Evolutionary conservation across 1,284 basidiomycete genomes (phyloP), one percentile per base, ranked within the genome.

Genomic region (Cystobasidium pallidum): DNA sequence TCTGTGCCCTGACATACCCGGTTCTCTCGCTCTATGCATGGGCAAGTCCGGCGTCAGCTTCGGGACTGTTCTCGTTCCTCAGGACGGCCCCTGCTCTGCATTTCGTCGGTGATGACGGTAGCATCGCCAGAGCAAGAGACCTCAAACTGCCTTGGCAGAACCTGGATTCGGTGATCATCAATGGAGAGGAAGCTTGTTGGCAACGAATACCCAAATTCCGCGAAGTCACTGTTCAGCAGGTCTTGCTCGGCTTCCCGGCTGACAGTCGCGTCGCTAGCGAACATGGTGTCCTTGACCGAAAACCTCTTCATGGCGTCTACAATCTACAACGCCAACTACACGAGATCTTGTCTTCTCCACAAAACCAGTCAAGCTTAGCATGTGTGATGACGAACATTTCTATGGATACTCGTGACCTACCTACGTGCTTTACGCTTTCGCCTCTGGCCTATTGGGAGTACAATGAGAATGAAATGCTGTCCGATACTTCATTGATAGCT

Each of bases 1-100:
- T 99, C 83, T 95, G 94, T 57, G 93, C 91, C 49, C 88, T 99
- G 62, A 91, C 95, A 80, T 97, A 94, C 78, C 93, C 93, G 3
- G 91, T 92, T 11, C 86, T 96, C 58, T 88, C 91, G 55, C 85
- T 92, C 64, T 94, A 93, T 80, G 87, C 89, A 34, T 88, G 88
- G 1, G 68, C 77, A 7, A 57, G 74, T 34, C 72, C 71, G 1
- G 67, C 76, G 7, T 70, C 62, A 21, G 43, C 72, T 2, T 63
- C 66, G 10, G 73, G 47, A 26, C 24, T 75, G 68, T 54, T 63
- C 70, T 19, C 73, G 70, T 58, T 66, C 74, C 13, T 67, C 68
- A 24, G 76, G 66, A 17, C 66, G 70, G 24, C 75, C 68, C 67
- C 72, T 15, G 41, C 66, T 17, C 67, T 68, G 24, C 43, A 52